Conservation (phyloP, 2,329 filamentous ascomycete species). For the Gaeumannomyces tritici region DNA sequence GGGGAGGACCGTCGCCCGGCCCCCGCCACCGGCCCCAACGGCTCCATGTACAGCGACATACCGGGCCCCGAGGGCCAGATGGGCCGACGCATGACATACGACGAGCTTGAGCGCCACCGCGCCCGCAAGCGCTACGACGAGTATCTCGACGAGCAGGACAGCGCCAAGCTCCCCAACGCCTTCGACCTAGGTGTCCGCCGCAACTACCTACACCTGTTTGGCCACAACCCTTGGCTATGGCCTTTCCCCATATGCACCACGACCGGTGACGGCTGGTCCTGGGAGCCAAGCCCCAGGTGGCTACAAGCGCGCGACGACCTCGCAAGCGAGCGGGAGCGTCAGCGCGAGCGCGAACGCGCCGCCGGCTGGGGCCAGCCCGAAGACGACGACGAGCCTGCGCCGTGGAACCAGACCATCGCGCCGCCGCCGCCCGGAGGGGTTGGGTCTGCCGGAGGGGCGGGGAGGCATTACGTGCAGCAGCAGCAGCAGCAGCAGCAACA, state of each 20-base stretch:
- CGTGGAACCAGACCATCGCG: slow-evolving; percentile 11
- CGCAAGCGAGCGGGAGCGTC: slow-evolving; percentile 44
- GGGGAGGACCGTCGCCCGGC: slow-evolving; percentile 45
- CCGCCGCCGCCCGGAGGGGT: slow-evolving; percentile 3
- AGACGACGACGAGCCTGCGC: slow-evolving; percentile 12
- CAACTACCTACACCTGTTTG: slow-evolving; percentile 78
- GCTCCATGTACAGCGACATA: slow-evolving; percentile 2
- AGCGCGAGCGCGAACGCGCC: slow-evolving; percentile 52
- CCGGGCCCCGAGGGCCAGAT: slow-evolving; percentile 15
- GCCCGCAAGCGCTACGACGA: slow-evolving; percentile 48
- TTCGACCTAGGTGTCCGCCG: slow-evolving; percentile 81
- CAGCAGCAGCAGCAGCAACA: slow-evolving; percentile 1
- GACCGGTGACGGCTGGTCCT: slow-evolving; percentile 85
- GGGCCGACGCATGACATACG: slow-evolving; percentile 40
- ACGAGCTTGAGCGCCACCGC: slow-evolving; percentile 44
- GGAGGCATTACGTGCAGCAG: slow-evolving; percentile 8
- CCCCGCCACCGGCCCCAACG: slow-evolving; percentile 6
- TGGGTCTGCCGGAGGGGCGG: not conserved
- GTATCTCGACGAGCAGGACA: slow-evolving; percentile 87
- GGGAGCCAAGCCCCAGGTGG: slow-evolving; percentile 81
- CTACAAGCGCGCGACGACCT: slow-evolving; percentile 58
- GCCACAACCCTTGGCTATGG: slow-evolving; percentile 65
- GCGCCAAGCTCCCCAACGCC: slow-evolving; percentile 78
- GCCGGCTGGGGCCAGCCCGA: slow-evolving; percentile 54
- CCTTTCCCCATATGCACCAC: slow-evolving; percentile 73